Evolutionary conservation across 1,284 basidiomycete species (phyloP), one percentile per base, ranked within the genome.

Genomic region (Pyrrhoderma noxium): DNA sequence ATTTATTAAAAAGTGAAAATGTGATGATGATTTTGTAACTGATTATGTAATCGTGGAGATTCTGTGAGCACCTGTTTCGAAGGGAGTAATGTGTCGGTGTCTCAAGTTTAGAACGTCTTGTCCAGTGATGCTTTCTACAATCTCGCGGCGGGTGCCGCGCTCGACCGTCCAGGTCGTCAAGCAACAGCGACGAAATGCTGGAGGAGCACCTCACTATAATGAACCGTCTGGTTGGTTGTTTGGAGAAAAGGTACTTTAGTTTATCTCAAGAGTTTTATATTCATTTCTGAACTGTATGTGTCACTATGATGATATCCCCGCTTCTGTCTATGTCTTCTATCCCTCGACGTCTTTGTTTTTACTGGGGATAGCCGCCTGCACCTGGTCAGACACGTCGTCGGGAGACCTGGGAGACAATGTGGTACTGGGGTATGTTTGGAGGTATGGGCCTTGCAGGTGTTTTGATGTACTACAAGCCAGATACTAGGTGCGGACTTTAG

Each of bases 391-490:
- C 89, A 65, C 80, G 93, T 59, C 79, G 84, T 62, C 86, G 86
- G 67, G 88, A 92, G 65, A 79, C 84, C 47, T 94, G 92, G 93
- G 92, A 92, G 73, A 79, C 76, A 59, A 74, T 89, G 47, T 94
- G 89, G 85, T 90, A 91, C 66, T 67, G 82, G 61, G 92, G 93
- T 25, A 91, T 97, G 83, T 93, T 89, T 63, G 94, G 93, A 41
- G 77, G 84, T 11, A 87, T 97, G 79, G 81, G 73, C 4, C 72
- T 93, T 54, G 89, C 83, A 27, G 70, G 75, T 7, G 78, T 95
- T 42, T 70, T 91, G 61, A 70, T 92, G 43, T 89, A 91, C 70
- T 97, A 94, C 77, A 96, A 96, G 73, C 94, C 95, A 4, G 93
- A 97, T 66, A 94, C 89, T 16, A 93, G 86, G 93, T 93, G 63